Evolutionary conservation across 495 filamentous ascomycete genomes (phyloP).

Genomic region (Patellaria atrata): DNA sequence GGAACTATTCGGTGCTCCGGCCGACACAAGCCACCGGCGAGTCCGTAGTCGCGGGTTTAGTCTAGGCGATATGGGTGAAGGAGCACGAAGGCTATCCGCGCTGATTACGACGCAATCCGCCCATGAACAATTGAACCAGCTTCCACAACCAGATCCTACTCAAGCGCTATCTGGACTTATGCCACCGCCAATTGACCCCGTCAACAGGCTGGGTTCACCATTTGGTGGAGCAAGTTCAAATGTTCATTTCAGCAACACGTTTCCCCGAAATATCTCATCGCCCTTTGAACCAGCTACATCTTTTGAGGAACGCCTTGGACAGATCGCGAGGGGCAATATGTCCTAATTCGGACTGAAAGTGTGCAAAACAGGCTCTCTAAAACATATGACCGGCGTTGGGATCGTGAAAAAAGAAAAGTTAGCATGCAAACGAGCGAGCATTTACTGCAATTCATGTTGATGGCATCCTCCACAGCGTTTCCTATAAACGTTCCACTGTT

Average conservation of each 20-base stretch:
- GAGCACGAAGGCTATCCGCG: constrained; percentile 22
- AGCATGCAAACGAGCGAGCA: too few relatives aligned
- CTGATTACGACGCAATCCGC: constrained; percentile 19
- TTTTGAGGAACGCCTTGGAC: constrained; percentile 21
- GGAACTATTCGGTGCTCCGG: constrained; percentile 31
- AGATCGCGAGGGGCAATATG: too few relatives aligned
- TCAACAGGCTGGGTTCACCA: constrained; percentile 27
- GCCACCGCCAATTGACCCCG: constrained; percentile 17
- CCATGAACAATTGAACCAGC: constrained; percentile 4
- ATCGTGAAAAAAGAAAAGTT: too few relatives aligned
- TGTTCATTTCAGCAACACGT: constrained; percentile 23
- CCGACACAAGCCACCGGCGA: constrained; percentile 28
- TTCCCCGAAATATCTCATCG: constrained; percentile 25
- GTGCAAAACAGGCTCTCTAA: too few relatives aligned
- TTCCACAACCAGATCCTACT: constrained; percentile 2
- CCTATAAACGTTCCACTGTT: too few relatives aligned
- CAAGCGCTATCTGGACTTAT: constrained; percentile 5
- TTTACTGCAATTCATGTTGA: too few relatives aligned
- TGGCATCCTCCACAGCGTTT: too few relatives aligned
- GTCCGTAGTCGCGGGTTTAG: constrained; percentile 46
- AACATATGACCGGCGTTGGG: too few relatives aligned
- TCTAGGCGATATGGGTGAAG: constrained; percentile 33
- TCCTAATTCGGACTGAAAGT: too few relatives aligned
- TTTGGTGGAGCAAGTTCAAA: constrained; percentile 21
- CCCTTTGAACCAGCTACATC: constrained; percentile 17